Conservation (phyloP, 768 basidiomycete genomes). For the Hygrophorus pudorinus region DNA sequence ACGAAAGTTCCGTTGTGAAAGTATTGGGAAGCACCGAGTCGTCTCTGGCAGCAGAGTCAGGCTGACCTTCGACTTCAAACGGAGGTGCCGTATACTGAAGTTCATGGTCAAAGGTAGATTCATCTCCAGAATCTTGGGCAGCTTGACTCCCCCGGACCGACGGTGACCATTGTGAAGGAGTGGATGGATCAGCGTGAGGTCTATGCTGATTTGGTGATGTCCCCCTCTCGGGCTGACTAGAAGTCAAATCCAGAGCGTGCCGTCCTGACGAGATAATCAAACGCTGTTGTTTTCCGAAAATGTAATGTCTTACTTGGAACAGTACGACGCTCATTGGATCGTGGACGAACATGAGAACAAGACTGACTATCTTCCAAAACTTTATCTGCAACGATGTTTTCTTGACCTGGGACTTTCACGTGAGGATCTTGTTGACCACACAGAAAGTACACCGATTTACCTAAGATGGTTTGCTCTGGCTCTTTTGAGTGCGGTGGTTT, state of each 20-base stretch:
- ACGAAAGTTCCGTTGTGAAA: neutral
- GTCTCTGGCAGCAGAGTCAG: neutral
- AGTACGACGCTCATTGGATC: neutral
- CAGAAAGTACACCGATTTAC: neutral
- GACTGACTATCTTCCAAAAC: too few relatives aligned
- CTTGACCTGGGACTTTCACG: too few relatives aligned
- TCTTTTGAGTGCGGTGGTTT: neutral
- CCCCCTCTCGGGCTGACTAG: neutral
- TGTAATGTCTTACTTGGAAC: neutral
- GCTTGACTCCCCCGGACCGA: conserved; percentile 3
- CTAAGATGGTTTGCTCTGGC: neutral
- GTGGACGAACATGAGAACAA: neutral
- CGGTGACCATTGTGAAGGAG: conserved; percentile 1
- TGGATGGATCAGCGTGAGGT: neutral
- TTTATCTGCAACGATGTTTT: too few relatives aligned
- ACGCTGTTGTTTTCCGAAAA: neutral
- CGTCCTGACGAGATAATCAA: neutral
- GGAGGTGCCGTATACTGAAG: neutral
- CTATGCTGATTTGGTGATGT: neutral
- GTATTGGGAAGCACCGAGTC: neutral
- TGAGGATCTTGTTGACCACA: too few relatives aligned
- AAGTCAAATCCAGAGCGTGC: conserved; percentile 3
- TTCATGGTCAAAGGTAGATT: conserved; percentile 6
- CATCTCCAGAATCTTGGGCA: neutral
- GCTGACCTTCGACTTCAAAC: too few relatives aligned